Percentiles rank a stretch among this genome's conserved stretches.
These are phyloP conservation scores for Rhytidhysteron rufulum DNA, from an alignment of 2,329 filamentous ascomycete genomes.

Conservation along the genomic window DNA sequence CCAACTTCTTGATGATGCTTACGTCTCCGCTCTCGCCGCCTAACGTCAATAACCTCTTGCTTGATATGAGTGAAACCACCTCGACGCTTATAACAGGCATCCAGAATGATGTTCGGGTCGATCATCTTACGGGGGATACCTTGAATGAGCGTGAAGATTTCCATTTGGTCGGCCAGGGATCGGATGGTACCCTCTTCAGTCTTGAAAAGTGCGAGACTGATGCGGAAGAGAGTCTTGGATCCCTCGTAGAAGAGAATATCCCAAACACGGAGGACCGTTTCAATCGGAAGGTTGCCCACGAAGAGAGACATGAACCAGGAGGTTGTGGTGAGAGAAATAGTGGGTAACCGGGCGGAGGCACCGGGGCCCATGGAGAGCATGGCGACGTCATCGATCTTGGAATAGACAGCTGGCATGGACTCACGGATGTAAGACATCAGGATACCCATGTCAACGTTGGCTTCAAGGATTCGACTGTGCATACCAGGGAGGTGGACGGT, in stretches of 20 bases:
- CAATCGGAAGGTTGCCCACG: conserved; percentile 86
- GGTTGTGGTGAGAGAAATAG: conserved; percentile 87
- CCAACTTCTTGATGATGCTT: conserved; percentile 8
- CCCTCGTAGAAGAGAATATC: conserved; percentile 96
- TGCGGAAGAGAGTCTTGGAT: conserved; percentile 87
- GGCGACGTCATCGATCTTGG: conserved; percentile 79
- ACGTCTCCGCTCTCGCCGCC: conserved; percentile 58
- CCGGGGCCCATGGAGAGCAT: conserved; percentile 33
- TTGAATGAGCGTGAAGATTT: conserved; percentile 94
- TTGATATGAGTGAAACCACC: conserved; percentile 75
- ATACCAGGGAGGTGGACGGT: conserved; percentile 84
- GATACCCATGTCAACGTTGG: conserved; percentile 90
- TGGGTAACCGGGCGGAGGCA: conserved; percentile 60
- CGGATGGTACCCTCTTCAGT: conserved; percentile 77
- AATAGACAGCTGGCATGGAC: conserved; percentile 77
- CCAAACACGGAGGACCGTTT: conserved; percentile 89
- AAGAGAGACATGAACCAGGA: conserved; percentile 99
- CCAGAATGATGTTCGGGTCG: conserved; percentile 76
- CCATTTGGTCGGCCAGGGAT: conserved; percentile 79
- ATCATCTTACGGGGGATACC: conserved; percentile 75
- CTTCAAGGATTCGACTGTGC: conserved; percentile 84
- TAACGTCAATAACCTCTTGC: conserved; percentile 72
- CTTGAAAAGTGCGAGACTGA: conserved; percentile 89
- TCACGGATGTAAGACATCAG: conserved; percentile 85
- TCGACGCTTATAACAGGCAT: conserved; percentile 71